Conservation (phyloP, 331 rosid genomes). For the Malus hybrid region DNA sequence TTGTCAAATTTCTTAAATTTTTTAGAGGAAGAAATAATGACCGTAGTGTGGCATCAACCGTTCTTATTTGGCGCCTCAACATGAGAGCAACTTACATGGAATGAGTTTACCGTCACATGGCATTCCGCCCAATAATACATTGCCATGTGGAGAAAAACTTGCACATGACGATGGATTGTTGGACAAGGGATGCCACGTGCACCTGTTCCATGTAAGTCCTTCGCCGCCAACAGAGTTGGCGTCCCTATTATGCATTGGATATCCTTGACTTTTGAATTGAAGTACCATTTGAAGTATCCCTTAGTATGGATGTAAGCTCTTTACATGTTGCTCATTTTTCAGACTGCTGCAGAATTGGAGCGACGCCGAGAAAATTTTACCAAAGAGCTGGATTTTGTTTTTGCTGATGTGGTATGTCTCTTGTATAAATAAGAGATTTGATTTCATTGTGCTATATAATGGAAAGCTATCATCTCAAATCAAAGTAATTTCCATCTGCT, state of each 20-base stretch:
- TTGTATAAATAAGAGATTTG: background rate
- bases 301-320: background rate
- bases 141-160: background rate
- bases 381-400: constrained; percentile 46
- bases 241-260: background rate
- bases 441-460: background rate
- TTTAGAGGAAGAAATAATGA: background rate
- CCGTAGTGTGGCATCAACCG: background rate
- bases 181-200: background rate
- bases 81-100: too few relatives aligned
- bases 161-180: background rate
- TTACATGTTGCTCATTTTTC: background rate
- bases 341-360: constrained; percentile 49
- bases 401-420: constrained; percentile 40
- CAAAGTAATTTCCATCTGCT: background rate
- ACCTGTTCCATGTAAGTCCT: background rate
- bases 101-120: accelerated
- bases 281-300: background rate
- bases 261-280: background rate
- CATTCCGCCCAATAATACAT: background rate
- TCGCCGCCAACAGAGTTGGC: background rate
- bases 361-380: constrained; percentile 36
- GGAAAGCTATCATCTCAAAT: background rate
- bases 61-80: background rate
- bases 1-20: background rate